phyloP scores from a whole-genome alignment of 257 asterid species.

The Solanum chilense region DNA sequence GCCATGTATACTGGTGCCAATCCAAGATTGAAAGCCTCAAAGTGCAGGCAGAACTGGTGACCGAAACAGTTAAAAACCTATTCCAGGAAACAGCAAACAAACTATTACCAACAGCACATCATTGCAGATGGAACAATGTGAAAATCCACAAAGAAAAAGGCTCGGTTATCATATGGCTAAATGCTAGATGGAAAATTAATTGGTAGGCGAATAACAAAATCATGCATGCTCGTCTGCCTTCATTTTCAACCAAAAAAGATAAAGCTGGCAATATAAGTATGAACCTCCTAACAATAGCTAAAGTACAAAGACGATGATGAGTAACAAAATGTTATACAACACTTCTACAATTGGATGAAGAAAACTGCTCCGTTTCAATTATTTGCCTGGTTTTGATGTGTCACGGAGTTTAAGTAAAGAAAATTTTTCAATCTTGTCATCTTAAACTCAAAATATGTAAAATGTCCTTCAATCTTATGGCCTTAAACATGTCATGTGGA shows the following conservation, averaged over 20 bases:
- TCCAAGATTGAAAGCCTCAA: conserved; percentile 25
- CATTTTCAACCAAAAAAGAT: neutral
- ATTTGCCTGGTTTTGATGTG: neutral
- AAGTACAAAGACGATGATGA: neutral
- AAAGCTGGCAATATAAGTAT: neutral
- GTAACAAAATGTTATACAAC: neutral
- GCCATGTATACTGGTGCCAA: conserved; percentile 30
- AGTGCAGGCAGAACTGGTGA: conserved; percentile 23
- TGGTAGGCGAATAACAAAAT: neutral
- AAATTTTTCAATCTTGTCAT: neutral
- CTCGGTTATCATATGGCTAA: neutral
- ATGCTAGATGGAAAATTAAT: neutral
- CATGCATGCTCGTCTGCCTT: neutral
- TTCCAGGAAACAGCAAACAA: neutral
- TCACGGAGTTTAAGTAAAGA: neutral
- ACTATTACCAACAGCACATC: neutral
- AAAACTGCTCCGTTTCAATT: neutral
- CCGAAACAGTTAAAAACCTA: conserved; percentile 38
- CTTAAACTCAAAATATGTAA: neutral
- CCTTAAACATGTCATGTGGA: neutral
- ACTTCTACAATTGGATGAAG: neutral
- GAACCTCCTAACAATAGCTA: neutral
- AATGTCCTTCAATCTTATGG: neutral
- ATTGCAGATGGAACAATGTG: neutral
- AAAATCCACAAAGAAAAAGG: neutral